Evolutionary conservation across 805 yeast genomes (phyloP).

Genomic region (Kodamaea laetipori): DNA sequence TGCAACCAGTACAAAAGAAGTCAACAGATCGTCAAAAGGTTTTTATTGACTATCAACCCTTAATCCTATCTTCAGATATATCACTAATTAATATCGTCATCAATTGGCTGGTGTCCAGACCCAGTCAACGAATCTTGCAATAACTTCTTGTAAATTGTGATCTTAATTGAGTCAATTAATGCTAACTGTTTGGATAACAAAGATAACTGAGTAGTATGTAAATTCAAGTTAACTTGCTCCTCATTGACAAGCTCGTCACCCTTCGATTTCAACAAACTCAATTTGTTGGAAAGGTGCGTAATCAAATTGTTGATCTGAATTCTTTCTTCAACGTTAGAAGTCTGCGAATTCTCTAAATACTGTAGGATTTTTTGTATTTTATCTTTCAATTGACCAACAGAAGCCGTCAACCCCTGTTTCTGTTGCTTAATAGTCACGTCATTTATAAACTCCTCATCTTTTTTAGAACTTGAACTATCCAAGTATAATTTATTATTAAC

Average conservation of each 20-base stretch:
- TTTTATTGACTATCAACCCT: too few species aligned
- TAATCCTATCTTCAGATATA: neutral
- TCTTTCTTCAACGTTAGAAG: slow-evolving; percentile 12
- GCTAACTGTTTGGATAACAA: slow-evolving; percentile 34
- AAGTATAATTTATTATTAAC: slow-evolving; percentile 29
- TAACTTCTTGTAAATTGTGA: slow-evolving; percentile 10
- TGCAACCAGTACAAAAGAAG: too few species aligned
- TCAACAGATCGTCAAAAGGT: too few species aligned
- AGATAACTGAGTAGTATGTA: slow-evolving; percentile 31
- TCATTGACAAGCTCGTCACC: slow-evolving; percentile 12
- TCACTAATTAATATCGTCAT: slow-evolving; percentile 5
- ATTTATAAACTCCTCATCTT: slow-evolving; percentile 9
- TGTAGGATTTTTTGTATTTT: slow-evolving; percentile 26
- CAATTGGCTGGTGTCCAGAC: slow-evolving; percentile 5
- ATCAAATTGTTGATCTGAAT: slow-evolving; percentile 26
- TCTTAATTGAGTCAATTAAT: slow-evolving; percentile 8
- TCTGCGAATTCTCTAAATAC: slow-evolving; percentile 16
- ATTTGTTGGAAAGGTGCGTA: slow-evolving; percentile 31
- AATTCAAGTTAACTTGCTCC: slow-evolving; percentile 14
- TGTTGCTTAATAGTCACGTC: slow-evolving; percentile 13
- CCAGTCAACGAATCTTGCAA: slow-evolving; percentile 11
- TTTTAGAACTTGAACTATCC: slow-evolving; percentile 16
- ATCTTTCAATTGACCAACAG: slow-evolving; percentile 25
- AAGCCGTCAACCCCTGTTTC: slow-evolving; percentile 15
- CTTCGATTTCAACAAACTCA: slow-evolving; percentile 17